Conservation (phyloP, 768 basidiomycete genomes). For the Exidia glandulosa region DNA sequence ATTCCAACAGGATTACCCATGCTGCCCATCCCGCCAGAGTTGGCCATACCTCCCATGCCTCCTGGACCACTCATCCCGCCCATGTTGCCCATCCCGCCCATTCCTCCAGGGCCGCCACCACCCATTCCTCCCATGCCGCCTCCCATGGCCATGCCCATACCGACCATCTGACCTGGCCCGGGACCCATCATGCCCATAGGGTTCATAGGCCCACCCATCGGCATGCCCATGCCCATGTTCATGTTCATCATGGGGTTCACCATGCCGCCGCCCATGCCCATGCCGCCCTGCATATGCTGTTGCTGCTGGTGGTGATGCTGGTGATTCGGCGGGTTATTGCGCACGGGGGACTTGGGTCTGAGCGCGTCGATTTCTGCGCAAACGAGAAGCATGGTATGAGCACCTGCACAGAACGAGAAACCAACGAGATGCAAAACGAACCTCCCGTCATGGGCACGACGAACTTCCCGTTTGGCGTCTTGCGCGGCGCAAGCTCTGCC, state of each 20-base stretch:
- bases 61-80: neutral
- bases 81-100: slow-evolving; percentile 4
- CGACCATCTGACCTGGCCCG: slow-evolving; percentile 11
- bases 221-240: slow-evolving; percentile 25
- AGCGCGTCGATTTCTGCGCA: slow-evolving; percentile 64
- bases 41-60: slow-evolving; percentile 1
- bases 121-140: too few relatives aligned
- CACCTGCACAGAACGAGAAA: slow-evolving; percentile 3
- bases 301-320: slow-evolving; percentile 1
- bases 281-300: slow-evolving; percentile 15
- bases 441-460: slow-evolving; percentile 59
- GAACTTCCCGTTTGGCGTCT: slow-evolving; percentile 38
- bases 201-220: too few relatives aligned
- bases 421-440: too few relatives aligned
- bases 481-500: slow-evolving; percentile 45
- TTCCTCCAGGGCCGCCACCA: slow-evolving; percentile 17
- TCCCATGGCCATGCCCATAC: slow-evolving; percentile 23
- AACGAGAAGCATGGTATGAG: slow-evolving; percentile 8
- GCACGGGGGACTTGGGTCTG: slow-evolving; percentile 74
- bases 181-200: too few relatives aligned
- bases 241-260: slow-evolving; percentile 12
- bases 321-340: slow-evolving; percentile 16
- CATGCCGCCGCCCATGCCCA: slow-evolving; percentile 9
- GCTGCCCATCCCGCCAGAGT: too few relatives aligned
- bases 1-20: neutral